Base-by-base conservation (phyloP, 1,284 basidiomycete genomes). In the Phylloporus sp. region DNA sequence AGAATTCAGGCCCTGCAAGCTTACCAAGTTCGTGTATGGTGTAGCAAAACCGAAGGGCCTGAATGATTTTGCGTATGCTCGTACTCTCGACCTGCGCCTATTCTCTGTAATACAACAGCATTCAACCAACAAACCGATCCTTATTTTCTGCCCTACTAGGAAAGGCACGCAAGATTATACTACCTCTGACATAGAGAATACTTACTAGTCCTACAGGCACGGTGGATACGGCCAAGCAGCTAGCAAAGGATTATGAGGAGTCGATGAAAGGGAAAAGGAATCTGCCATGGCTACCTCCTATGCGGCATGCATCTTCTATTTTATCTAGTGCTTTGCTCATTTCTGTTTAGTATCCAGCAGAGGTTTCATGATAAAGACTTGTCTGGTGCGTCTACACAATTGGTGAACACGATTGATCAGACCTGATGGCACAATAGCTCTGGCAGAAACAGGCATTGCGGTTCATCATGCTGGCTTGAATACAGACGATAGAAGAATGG, bases 401-500 rank as follows among this genome's bases (percentile, higher is more conserved):
- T 44, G 15, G 18, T 46, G 49, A 22, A 37, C 59, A 3, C 20
- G 42, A 42, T 40, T 40, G 50, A 29, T 3, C 26, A 52, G 50
- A 34, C 6, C 26, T 67, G 42, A 69, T 47, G 55, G 37, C 5
- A 4, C 40, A 44, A 57, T 59, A 92, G 91, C 84, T 60, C 79
- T 92, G 31, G 87, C 84, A 22, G 72, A 79, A 1, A 76, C 77
- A 58, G 94, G 95, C 2, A 87, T 97, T 56, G 94, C 93, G 12
- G 86, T 93, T 12, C 95, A 97, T 72, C 94, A 97, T 70, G 95
- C 95, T 18, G 95, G 95, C 2, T 78, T 96, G 63, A 84, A 80
- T n/a, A 76, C 86, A 29, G 84, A 87, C 31, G 95, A 96, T 69
- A 86, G 93, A 51, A 84, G 84, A 62, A 73, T 82, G 1, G 87